These are phyloP conservation scores for Podaxis sp. DNA, from an alignment of 768 basidiomycete species.

Conservation along the genomic window DNA sequence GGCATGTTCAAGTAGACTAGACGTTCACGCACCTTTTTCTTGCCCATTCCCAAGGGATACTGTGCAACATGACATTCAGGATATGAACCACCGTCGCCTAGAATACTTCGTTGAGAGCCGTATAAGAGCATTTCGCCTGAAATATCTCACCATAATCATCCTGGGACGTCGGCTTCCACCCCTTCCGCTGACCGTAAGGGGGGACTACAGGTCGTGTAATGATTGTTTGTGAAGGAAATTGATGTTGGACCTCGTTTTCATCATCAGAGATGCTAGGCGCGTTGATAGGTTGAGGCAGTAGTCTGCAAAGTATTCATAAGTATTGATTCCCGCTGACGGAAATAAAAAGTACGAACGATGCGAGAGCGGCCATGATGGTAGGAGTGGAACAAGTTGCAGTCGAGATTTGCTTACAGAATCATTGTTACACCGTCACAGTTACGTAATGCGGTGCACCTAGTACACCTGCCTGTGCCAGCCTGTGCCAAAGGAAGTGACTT, in stretches of 20 bases:
- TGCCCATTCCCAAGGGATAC: constrained; percentile 93
- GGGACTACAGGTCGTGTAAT: constrained; percentile 60
- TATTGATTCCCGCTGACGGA: background rate
- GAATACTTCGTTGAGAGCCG: constrained; percentile 11
- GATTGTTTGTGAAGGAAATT: constrained; percentile 34
- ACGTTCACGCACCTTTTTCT: constrained; percentile 72
- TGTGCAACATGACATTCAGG: constrained; percentile 98
- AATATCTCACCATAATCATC: constrained; percentile 76
- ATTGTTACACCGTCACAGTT: background rate
- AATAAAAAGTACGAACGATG: constrained; percentile 54
- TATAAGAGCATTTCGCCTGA: constrained; percentile 4
- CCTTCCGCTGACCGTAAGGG: constrained; percentile 79
- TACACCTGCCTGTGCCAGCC: too few relatives aligned
- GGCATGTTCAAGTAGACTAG: background rate
- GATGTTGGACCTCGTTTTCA: constrained; percentile 49
- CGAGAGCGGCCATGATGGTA: constrained; percentile 53
- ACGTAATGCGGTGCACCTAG: background rate
- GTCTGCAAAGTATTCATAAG: constrained; percentile 34
- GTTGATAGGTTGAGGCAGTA: constrained; percentile 67
- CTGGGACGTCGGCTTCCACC: constrained; percentile 81
- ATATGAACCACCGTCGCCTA: constrained; percentile 83
- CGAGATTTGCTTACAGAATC: background rate
- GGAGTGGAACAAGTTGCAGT: background rate
- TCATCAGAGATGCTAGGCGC: constrained; percentile 55
- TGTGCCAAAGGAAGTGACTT: background rate